Evolutionary conservation across 352 stramenopile genomes (phyloP), one percentile per base, ranked within the genome.

Genomic region (Phytophthora brassicae): DNA sequence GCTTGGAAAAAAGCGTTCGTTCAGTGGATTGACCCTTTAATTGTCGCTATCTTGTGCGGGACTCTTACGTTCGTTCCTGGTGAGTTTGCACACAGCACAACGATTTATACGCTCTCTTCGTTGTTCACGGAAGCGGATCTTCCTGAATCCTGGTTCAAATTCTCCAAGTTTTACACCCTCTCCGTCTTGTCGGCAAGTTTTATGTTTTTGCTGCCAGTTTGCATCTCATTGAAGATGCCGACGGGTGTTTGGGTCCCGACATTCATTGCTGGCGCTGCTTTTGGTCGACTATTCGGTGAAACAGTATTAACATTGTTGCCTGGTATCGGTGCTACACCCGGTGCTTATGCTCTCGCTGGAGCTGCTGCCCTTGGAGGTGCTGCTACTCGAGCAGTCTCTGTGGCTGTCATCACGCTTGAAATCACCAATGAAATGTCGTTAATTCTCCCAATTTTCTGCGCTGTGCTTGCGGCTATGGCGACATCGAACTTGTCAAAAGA

Each of bases 401-500:
- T 83, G 7, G 84, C 86, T 0, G 84, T 94, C 20, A 94, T 94
- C 52, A 84, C 84, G 12, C 66, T 92, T 22, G 84, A 94, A 62
- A 81, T 94, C 56, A 94, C 84, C 7, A 75, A 77, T 13, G 70
- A 79, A 35, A 88, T 94, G 66, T 66, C 71, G 26, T 55, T 90
- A 41, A 88, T 91, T 58, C 74, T 90, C 12, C 84, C 84, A 0
- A 86, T 91, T 60, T 91, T 93, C 53, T 81, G 77, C 46, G 68
- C 78, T 2, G 71, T 81, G 20, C 61, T 93, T 8, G 46, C 75
- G 20, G 76, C 84, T 7, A 89, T 90, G 43, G 84, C 65, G 0
- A 66, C 79, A 6, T 62, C 63, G 13, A 80, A 83, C 38, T 36
- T 87, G 31, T 83, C 72, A 42, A 68, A 66, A 28, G 76, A 88